phyloP scores from a whole-genome alignment of 2,329 filamentous ascomycete genomes.

The Xylariaceae sp. region DNA sequence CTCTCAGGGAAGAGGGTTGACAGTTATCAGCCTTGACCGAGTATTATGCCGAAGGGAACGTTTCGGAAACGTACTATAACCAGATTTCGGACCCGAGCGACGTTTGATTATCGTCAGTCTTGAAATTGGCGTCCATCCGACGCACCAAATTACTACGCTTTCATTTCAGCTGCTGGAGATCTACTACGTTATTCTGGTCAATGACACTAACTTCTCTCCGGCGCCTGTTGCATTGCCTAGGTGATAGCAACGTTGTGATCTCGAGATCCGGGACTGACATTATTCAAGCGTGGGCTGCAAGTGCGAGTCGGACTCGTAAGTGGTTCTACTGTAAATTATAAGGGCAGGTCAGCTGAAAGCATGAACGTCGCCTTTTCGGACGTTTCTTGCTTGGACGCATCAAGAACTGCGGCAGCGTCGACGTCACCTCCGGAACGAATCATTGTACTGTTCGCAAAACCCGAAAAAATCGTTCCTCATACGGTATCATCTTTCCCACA shows the following conservation, averaged over 20 bases:
- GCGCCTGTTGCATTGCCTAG: not conserved
- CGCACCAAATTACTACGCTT: constrained; percentile 17
- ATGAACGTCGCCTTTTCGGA: not conserved
- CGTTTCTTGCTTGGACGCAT: not conserved
- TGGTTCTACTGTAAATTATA: constrained; percentile 1
- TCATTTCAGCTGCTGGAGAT: constrained; percentile 22
- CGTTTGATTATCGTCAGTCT: constrained; percentile 15
- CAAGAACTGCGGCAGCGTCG: not conserved
- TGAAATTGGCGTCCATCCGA: constrained; percentile 15
- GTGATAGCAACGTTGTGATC: constrained; percentile 1
- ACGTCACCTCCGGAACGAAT: not conserved
- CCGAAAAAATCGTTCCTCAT: not conserved
- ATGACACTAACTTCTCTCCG: not conserved
- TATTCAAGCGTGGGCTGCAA: not conserved
- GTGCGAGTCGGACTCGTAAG: constrained; percentile 3
- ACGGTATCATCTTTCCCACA: not conserved
- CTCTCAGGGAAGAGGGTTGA: constrained; percentile 3
- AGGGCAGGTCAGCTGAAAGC: constrained; percentile 3
- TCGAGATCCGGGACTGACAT: constrained; percentile 7
- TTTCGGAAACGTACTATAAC: constrained; percentile 7
- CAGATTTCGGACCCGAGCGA: constrained; percentile 24
- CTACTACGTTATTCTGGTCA: not conserved
- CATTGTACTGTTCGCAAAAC: not conserved
- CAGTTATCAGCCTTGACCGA: constrained; percentile 8
- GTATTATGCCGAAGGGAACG: constrained; percentile 23